Percentiles rank a stretch among this genome's conserved stretches.
Evolutionary conservation across 139 green algal species (phyloP).

Genomic region (Chlamydomonas schloesseri): DNA sequence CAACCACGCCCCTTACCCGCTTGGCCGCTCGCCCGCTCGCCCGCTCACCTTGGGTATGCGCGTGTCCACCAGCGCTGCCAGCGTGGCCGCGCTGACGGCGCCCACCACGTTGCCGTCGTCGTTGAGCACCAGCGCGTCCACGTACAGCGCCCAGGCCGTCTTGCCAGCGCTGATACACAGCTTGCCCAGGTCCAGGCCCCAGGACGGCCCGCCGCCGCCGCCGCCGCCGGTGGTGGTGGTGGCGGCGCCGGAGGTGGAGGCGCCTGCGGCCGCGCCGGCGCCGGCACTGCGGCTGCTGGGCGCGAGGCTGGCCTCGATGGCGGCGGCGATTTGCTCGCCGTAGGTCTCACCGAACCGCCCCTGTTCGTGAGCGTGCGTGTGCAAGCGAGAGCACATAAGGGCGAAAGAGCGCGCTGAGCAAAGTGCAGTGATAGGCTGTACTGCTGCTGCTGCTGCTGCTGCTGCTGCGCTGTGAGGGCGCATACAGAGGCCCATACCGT

Average conservation of each 20-base stretch:
- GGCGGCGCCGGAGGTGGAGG: neutral
- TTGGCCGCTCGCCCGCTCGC: too few relatives aligned
- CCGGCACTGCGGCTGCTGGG: neutral
- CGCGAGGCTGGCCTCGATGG: slow-evolving; percentile 66
- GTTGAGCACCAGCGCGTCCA: slow-evolving; percentile 89
- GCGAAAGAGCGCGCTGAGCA: too few relatives aligned
- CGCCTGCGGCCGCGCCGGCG: too few relatives aligned
- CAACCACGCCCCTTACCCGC: too few relatives aligned
- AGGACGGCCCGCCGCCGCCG: neutral
- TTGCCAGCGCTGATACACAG: slow-evolving; percentile 86
- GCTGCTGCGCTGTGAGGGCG: too few relatives aligned
- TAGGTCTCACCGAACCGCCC: slow-evolving; percentile 79
- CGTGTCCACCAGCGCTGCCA: slow-evolving; percentile 77
- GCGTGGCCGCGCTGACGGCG: slow-evolving; percentile 78
- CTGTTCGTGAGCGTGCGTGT: too few relatives aligned
- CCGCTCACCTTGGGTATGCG: slow-evolving; percentile 68
- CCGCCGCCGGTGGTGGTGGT: too few relatives aligned
- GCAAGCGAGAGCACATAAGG: neutral
- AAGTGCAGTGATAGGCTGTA: too few relatives aligned
- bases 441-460: too few relatives aligned
- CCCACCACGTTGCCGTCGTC: slow-evolving; percentile 86
- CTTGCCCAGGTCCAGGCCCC: slow-evolving; percentile 38
- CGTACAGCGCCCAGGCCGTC: slow-evolving; percentile 83
- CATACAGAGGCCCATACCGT: too few relatives aligned
- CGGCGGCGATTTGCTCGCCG: slow-evolving; percentile 61